Evolutionary conservation across 2,329 filamentous ascomycete species (phyloP).

Genomic region (Exutisphaerella laricina): DNA sequence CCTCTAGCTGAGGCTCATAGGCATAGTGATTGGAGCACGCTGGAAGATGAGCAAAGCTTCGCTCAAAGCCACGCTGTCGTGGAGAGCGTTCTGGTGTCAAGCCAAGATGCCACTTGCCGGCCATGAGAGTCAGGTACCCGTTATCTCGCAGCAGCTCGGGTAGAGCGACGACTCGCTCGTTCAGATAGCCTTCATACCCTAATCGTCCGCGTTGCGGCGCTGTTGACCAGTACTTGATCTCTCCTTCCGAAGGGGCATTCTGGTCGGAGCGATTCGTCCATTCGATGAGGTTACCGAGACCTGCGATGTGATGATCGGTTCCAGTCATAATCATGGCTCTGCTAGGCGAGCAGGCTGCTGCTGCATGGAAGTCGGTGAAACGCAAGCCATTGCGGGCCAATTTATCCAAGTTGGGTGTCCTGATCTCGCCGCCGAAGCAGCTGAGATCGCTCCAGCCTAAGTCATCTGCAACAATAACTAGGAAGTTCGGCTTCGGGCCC

Average conservation of each 20-base stretch:
- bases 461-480: constrained; percentile 43
- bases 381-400: constrained; percentile 46
- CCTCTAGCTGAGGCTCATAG: constrained; percentile 45
- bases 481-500: constrained; percentile 53
- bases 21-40: constrained; percentile 55
- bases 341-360: constrained; percentile 60
- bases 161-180: constrained; percentile 53
- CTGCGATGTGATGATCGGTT: constrained; percentile 56
- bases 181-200: constrained; percentile 60
- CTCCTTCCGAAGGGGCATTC: constrained; percentile 48
- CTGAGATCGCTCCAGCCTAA: constrained; percentile 46
- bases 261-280: constrained; percentile 52
- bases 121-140: constrained; percentile 57
- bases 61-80: constrained; percentile 53
- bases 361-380: constrained; percentile 61
- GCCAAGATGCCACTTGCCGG: constrained; percentile 60
- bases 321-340: constrained; percentile 63
- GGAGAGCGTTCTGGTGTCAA: constrained; percentile 54
- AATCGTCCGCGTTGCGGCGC: constrained; percentile 53
- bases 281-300: constrained; percentile 55
- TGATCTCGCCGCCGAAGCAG: constrained; percentile 56
- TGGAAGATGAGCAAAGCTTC: constrained; percentile 55
- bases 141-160: constrained; percentile 55
- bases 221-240: constrained; percentile 41
- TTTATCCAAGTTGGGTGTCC: constrained; percentile 55